Evolutionary conservation across 2,329 filamentous ascomycete species (phyloP), one percentile per base, ranked within the genome.

Genomic region (Didymella pinodella): DNA sequence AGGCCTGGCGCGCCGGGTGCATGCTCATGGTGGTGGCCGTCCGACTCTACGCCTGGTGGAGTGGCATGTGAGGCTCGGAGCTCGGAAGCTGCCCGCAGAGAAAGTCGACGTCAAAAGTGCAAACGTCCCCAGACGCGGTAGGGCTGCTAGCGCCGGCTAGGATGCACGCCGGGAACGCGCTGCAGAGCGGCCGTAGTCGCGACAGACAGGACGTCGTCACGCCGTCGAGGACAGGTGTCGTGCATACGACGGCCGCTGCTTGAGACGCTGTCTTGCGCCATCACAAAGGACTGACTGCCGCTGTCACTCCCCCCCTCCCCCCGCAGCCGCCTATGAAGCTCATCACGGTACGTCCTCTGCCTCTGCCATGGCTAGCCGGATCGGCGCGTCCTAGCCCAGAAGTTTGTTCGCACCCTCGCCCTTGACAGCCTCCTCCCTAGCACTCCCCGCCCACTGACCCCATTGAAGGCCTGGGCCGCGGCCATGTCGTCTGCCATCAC

Each of bases 1-100:
- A 97, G 41, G 94, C 94, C 79, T 94, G 90, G 66, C 95, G 87
- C 76, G 94, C 88, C 58, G 94, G 94, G 82, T 97, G 94, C 82
- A 96, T 85, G 76, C 80, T 85, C 74, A 78, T 78, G 20, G 63
- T 73, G 70, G 52, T 50, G 48, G 58, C 50, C 45, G 51, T 54
- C 59, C 61, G 63, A 26, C 11, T 14, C 11, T 32, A 32, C 31
- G 16, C 7, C 6, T 32, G 8, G 31, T 32, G 31, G 8, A 4
- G 31, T 31, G 12, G 11, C 31, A 32, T 32, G 31, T 32, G 31
- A 32, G 16, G 31, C 12, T 32, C 31, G 4, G 11, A 1, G 22
- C 22, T 22, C 22, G 22, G 12, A 11, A 11, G 31, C 45, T 38
- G 58, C 45, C 53, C 56, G 54, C 58, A 64, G 59, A 66, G 65